Evolutionary conservation across 176 grass and related monocot genomes (phyloP).

Genomic region (Paspalum notatum): DNA sequence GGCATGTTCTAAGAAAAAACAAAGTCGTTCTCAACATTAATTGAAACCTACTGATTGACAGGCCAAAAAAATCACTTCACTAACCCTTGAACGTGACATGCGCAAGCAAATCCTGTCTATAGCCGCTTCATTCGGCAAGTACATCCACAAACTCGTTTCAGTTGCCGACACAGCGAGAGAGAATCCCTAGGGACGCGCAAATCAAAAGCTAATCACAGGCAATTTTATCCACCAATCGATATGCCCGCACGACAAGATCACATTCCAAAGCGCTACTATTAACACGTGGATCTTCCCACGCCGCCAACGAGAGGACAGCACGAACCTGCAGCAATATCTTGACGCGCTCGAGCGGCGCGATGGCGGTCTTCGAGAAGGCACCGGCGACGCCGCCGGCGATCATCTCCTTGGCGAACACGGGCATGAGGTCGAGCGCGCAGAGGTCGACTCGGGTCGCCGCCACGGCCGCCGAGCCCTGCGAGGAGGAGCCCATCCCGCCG

Average conservation of each 20-base stretch:
- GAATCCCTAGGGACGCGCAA: neutral
- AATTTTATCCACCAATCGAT: neutral
- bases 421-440: constrained; percentile 68
- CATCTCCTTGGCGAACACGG: constrained; percentile 90
- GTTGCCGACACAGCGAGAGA: neutral
- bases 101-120: constrained; percentile 14
- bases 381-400: constrained; percentile 87
- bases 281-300: neutral
- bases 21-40: neutral
- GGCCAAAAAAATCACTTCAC: constrained; percentile 7
- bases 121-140: neutral
- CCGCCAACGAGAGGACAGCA: neutral
- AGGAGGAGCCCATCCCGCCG: constrained; percentile 64
- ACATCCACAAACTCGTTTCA: neutral
- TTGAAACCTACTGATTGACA: neutral
- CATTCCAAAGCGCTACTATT: neutral
- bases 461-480: constrained; percentile 77
- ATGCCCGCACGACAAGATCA: neutral
- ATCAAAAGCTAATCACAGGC: neutral
- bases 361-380: constrained; percentile 89
- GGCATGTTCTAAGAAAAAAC: neutral
- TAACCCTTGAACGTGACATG: constrained; percentile 7
- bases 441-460: constrained; percentile 85
- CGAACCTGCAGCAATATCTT: constrained; percentile 94
- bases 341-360: constrained; percentile 89